Base-by-base conservation (phyloP, 495 filamentous ascomycete species). In the Neurospora tetraspora region DNA sequence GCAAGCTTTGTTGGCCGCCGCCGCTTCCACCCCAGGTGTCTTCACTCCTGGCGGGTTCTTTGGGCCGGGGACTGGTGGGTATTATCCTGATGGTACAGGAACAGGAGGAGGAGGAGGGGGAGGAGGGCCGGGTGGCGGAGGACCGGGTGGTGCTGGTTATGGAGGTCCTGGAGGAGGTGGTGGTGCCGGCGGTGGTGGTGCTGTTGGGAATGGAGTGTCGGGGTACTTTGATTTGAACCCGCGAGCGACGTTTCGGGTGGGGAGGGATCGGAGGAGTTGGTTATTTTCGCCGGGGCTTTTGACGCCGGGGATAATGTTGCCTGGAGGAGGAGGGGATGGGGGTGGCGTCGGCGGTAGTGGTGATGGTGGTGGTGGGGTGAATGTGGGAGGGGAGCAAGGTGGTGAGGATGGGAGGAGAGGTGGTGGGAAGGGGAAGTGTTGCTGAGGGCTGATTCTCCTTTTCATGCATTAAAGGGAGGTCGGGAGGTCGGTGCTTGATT, bases 191-290 rank as follows among this genome's bases (percentile, higher is more conserved):
- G 40, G 34, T 10, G 69, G 73, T 45, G 47, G 42, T 31, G 69
- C 61, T 7, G 72, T 72, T 16, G 74, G 70, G 16, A 81, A 78
- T 2, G 76, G 70, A 18, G 71, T 69, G 12, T 79, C 77, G 36
- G 80, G 82, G 12, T 88, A 86, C 74, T 86, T 87, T 76, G 85
- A 86, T 73, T 78, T 70, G 23, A 85, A 82, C 71, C 77, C 77
- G 0, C 79, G 85, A 39, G 88, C 88, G 2, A 90, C 88, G 71
- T 90, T 91, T 73, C 81, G 89, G 39, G 85, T 91, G 4, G 89
- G 89, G 4, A 84, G 86, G 72, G 89, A 91, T 76, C 78, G 89
- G 68, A 78, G 87, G 68, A 90, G 88, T 75, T 91, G 89, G 89
- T 75, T 91, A 34, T 85, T 86, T 71, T 79, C 80, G 31, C 84